phyloP scores from a whole-genome alignment of 2,329 filamentous ascomycete species.

The Talaromyces sp. region DNA sequence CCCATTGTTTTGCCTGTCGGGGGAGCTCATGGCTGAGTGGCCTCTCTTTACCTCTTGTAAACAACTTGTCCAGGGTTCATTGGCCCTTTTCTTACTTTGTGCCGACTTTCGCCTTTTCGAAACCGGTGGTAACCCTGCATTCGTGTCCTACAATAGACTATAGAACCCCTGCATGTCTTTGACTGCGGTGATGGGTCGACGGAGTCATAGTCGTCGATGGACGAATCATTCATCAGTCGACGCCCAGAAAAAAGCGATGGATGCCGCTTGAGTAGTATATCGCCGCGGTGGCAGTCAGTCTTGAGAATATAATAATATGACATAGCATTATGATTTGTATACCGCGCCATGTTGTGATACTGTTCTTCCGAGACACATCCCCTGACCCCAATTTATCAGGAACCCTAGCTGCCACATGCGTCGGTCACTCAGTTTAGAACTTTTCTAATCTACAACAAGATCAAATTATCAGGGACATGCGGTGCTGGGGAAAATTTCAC shows the following conservation, averaged over 20 bases:
- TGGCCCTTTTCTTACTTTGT: slow-evolving; percentile 30
- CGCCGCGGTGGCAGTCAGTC: background rate
- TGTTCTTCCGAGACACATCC: background rate
- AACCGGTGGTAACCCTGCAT: slow-evolving; percentile 35
- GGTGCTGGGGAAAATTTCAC: background rate
- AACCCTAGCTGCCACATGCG: background rate
- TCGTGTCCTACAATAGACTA: slow-evolving; percentile 32
- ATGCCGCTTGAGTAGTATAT: background rate
- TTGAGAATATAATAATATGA: background rate
- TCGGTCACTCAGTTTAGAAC: background rate
- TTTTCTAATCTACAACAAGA: background rate
- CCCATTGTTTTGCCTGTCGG: background rate
- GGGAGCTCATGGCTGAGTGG: background rate
- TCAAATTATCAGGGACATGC: background rate
- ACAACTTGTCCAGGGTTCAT: slow-evolving; percentile 30
- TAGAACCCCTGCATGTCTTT: slow-evolving; percentile 13
- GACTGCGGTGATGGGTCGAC: background rate
- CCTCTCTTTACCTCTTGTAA: slow-evolving; percentile 21
- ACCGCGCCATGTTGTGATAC: background rate
- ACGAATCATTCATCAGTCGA: background rate
- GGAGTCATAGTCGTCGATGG: background rate
- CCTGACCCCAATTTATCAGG: background rate
- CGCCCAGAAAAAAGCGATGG: background rate
- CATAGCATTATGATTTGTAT: background rate
- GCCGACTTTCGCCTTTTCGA: slow-evolving; percentile 34